Evolutionary conservation across 1,139 yeast genomes (phyloP).

Genomic region (Sugiyamaella neomexicana): DNA sequence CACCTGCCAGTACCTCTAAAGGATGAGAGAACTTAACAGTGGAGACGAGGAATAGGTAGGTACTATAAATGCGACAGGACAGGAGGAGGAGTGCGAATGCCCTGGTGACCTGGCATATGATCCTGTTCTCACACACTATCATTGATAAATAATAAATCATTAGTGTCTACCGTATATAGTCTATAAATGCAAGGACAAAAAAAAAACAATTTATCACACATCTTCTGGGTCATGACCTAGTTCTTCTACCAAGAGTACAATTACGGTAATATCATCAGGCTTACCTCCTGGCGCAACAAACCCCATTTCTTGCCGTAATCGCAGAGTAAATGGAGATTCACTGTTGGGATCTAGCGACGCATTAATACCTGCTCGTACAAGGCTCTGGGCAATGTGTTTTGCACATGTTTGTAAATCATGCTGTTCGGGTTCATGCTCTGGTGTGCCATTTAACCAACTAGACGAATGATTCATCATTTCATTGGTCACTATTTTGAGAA

Average conservation of each 20-base stretch:
- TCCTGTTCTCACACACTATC: too few species aligned
- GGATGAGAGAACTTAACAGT: background rate
- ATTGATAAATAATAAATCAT: too few species aligned
- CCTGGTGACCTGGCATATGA: too few species aligned
- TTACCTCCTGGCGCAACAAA: constrained; percentile 89
- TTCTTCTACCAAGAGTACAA: constrained; percentile 50
- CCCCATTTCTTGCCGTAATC: constrained; percentile 52
- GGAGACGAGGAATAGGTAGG: too few species aligned
- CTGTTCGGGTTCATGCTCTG: constrained; percentile 21
- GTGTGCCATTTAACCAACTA: constrained; percentile 23
- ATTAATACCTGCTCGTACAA: constrained; percentile 67
- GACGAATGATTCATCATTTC: constrained; percentile 33
- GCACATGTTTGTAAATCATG: constrained; percentile 33
- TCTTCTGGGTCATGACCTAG: constrained; percentile 8
- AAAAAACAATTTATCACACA: background rate
- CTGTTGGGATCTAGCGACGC: constrained; percentile 70
- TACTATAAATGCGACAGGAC: background rate
- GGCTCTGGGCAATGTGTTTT: constrained; percentile 50
- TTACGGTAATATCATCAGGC: constrained; percentile 89
- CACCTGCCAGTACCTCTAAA: background rate
- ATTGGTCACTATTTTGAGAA: constrained; percentile 49
- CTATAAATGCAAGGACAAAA: constrained; percentile 12
- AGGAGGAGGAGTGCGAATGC: too few species aligned
- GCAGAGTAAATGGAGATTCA: constrained; percentile 88
- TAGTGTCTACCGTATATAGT: background rate